Base-by-base conservation (phyloP, 2,329 filamentous ascomycete species). In the Colletotrichum cereale region DNA sequence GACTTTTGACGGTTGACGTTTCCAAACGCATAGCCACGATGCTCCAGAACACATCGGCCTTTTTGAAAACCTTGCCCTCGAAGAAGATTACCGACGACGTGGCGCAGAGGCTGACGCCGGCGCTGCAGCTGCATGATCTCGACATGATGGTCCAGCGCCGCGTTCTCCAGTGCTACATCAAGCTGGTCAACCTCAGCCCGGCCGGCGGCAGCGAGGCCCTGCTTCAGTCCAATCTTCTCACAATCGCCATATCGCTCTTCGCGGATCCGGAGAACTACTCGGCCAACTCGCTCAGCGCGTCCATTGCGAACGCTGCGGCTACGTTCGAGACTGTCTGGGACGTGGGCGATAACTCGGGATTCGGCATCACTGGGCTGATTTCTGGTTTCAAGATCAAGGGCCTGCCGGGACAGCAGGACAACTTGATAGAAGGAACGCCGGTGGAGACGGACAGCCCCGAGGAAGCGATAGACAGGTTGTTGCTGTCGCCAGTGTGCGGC, bases 251-350 rank as follows among this genome's bases (percentile, higher is more conserved):
- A 36, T 93, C 95, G 0, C 92, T 96, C 1, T 98, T 99, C 80
- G 94, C 96, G 0, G 95, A 98, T 76, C 95, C 96, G 0, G 94
- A 97, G 69, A 94, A 94, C 76, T 97, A 97, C 78, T 90, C 91
- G 0, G 91, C 93, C 21, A 96, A 90, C 76, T 96, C 95, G 2
- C 81, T 98, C 58, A 97, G 96, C 77, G 93, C 94, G 18, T 94
- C 95, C 0, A 98, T 99, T 77, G 96, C 96, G 24, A 96, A 92
- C 75, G 93, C 95, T 21, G 93, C 95, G 1, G 94, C 93, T 7
- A 93, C 91, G 3, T 98, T 98, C 77, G 96, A 99, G 77, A 95
- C 91, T 0, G 90, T 99, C 48, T 99, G 96, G 96, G 96, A 98
- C 73, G 89, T 97, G 8, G 93, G 91, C 11, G 96, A 99, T 80